phyloP scores from a whole-genome alignment of 2,329 filamentous ascomycete species.

The Fonsecaea nubica region DNA sequence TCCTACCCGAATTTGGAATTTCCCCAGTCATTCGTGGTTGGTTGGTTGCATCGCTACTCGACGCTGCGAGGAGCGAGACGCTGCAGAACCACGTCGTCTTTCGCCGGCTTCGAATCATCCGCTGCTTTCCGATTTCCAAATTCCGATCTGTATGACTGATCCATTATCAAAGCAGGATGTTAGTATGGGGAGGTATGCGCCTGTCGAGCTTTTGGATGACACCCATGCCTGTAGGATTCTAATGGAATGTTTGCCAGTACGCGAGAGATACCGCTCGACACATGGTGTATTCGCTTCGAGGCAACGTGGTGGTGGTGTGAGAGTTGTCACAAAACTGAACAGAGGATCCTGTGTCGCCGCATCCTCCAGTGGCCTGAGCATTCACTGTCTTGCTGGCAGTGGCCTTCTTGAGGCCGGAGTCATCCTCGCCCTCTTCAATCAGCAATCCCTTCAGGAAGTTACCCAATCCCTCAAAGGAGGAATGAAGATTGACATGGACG shows the following conservation, averaged over 20 bases:
- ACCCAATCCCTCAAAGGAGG: not conserved
- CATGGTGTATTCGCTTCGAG: not conserved
- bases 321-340: not conserved
- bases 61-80: not conserved
- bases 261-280: not conserved
- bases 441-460: not conserved
- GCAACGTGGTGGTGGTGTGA: not conserved
- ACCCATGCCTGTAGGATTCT: not conserved
- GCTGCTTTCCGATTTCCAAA: not conserved
- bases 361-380: not conserved
- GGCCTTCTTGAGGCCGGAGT: not conserved
- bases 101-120: not conserved
- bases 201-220: not conserved
- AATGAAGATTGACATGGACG: not conserved
- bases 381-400: not conserved
- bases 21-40: not conserved
- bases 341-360: not conserved
- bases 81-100: not conserved
- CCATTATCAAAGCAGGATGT: not conserved
- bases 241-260: not conserved
- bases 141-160: not conserved
- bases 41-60: not conserved
- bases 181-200: not conserved
- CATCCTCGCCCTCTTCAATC: not conserved
- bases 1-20: not conserved